Evolutionary conservation across 176 grass and related monocot species (phyloP), one percentile per base, ranked within the genome.

Genomic region (Saccharum spontaneum): DNA sequence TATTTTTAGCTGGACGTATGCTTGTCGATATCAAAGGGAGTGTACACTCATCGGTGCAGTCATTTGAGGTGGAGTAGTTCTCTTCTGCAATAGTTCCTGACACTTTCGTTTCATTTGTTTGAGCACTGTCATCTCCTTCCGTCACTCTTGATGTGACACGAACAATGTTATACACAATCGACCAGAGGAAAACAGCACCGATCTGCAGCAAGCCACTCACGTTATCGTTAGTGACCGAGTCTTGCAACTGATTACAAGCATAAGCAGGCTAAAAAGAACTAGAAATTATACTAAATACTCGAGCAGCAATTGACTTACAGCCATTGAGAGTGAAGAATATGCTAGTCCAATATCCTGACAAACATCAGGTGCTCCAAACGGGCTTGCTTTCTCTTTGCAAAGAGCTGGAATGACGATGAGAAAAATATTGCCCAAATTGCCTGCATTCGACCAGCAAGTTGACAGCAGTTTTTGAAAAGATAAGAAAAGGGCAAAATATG

Each of bases 351-450:
- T 88, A 11, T 83, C 87, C 50, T 77, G 77, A 44, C 97, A 98
- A 69, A 77, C 82, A 67, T 87, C 87, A 59, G 91, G 82, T 40
- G 64, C 84, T 75, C 97, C 93, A 64, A 94, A 98, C 0, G 97
- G 97, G 41, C 91, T 98, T 46, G 93, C 91, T 69, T 92, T 92
- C 89, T 98, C 97, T 75, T 98, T 94, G 79, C 93, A 98, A 63
- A 98, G 89, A 79, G 91, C 72, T 84, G 93, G 97, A 70, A 98
- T 83, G 79, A 98, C 82, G 79, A 98, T 94, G 43, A 98, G 85
- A 52, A 94, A 92, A 87, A 95, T 86, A 69, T 92, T 95, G 62
- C 93, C 97, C 75, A 90, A 71, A 67, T 98, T 98, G 20, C 92
- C 90, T 97, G 87, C 82, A 78, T 34, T 49, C 31, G 59, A 10